A percentile compares a stretch with the other conserved stretches of the same genome.
phyloP scores from a whole-genome alignment of 495 filamentous ascomycete genomes.

The Aspergillus egyptiacus region DNA sequence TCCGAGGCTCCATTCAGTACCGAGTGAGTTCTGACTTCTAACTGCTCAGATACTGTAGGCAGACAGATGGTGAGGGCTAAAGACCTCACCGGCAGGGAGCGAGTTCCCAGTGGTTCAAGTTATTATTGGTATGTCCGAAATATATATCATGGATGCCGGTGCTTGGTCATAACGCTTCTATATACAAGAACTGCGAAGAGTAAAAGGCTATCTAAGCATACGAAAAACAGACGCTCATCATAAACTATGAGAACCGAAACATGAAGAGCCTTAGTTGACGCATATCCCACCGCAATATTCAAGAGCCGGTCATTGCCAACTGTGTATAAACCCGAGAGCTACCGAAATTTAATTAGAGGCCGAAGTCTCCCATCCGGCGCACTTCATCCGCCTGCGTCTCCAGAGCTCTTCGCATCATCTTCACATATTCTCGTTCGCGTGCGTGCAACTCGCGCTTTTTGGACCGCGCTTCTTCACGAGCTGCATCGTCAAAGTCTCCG shows the following conservation, averaged over 20 bases:
- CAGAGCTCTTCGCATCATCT: constrained; percentile 67
- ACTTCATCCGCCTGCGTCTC: constrained; percentile 79
- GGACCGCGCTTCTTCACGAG: constrained; percentile 35
- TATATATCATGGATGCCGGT: constrained; percentile 2
- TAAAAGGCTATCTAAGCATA: constrained; percentile 1
- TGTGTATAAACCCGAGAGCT: too few relatives aligned
- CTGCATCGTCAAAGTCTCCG: constrained; percentile 31
- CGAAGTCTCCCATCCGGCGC: constrained; percentile 66
- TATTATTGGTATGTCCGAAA: too few relatives aligned
- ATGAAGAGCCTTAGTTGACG: neutral
- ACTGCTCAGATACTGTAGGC: too few relatives aligned
- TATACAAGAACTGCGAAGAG: neutral
- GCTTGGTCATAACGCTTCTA: neutral
- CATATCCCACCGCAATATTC: neutral
- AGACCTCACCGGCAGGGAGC: too few relatives aligned
- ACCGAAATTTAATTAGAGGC: constrained; percentile 19
- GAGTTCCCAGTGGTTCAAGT: too few relatives aligned
- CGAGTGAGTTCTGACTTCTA: neutral
- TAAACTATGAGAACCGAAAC: neutral
- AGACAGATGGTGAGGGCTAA: too few relatives aligned
- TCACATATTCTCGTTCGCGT: constrained; percentile 53
- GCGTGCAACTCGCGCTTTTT: constrained; percentile 35
- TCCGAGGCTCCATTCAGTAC: neutral
- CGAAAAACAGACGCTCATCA: neutral
- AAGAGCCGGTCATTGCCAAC: too few relatives aligned